phyloP scores from a whole-genome alignment of 2,329 filamentous ascomycete genomes.

The Orbilia blumenaviensis region DNA sequence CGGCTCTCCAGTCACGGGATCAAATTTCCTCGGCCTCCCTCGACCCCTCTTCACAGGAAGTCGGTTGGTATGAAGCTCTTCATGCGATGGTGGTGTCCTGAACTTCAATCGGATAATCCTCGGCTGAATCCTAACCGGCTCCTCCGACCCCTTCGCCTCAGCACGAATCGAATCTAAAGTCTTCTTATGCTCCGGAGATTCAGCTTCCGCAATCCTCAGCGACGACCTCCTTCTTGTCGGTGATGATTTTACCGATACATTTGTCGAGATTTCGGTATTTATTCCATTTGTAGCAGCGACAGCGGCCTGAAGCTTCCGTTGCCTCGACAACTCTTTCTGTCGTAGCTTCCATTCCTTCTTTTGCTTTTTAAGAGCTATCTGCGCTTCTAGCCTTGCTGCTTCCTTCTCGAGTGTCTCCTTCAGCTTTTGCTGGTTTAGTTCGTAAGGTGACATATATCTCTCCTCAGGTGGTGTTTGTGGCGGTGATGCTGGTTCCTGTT shows the following conservation, averaged over 20 bases:
- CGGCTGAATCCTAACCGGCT: conserved; percentile 5
- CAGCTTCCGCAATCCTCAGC: not conserved
- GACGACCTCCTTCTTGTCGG: conserved; percentile 6
- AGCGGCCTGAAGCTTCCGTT: not conserved
- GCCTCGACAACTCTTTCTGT: not conserved
- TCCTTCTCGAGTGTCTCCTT: conserved; percentile 28
- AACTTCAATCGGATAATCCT: conserved; percentile 43
- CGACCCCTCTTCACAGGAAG: conserved; percentile 28
- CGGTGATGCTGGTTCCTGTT: conserved; percentile 22
- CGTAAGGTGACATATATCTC: conserved; percentile 15
- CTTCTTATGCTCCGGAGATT: conserved; percentile 25
- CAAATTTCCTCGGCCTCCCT: conserved; percentile 36
- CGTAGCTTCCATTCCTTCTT: not conserved
- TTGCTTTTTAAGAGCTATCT: conserved; percentile 1
- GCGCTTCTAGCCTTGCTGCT: conserved; percentile 14
- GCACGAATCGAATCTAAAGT: not conserved
- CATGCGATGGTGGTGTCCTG: not conserved
- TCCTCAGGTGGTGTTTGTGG: conserved; percentile 33
- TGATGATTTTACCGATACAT: not conserved
- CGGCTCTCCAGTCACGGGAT: conserved; percentile 28
- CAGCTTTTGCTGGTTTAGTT: conserved; percentile 7
- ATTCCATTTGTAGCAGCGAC: not conserved
- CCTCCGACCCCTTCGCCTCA: not conserved
- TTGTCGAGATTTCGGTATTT: not conserved
- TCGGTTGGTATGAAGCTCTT: not conserved